A percentile compares a stretch with the other conserved stretches of the same genome.
Conservation (phyloP, 371 early-diverging fungal genomes). For the Mucor plumbeus region DNA sequence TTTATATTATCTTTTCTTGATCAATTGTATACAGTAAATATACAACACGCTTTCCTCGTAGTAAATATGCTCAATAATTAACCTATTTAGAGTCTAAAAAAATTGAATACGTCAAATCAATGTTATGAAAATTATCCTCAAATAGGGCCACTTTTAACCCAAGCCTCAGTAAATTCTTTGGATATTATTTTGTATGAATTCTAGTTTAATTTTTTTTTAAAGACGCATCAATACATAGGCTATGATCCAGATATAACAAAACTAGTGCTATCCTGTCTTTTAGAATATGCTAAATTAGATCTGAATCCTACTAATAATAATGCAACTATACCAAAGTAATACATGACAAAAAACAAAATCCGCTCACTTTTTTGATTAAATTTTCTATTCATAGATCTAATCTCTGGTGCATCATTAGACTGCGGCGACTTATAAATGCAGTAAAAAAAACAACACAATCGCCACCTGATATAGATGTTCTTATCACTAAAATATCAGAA, state of each 20-base stretch:
- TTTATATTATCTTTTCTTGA: constrained; percentile 11
- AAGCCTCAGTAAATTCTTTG: constrained; percentile 20
- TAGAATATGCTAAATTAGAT: constrained; percentile 25
- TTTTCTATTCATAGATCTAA: constrained; percentile 7
- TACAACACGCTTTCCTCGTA: not conserved
- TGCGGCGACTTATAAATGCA: constrained; percentile 14
- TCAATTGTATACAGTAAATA: constrained; percentile 11
- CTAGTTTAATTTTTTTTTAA: not conserved
- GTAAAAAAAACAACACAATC: not conserved
- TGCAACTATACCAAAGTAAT: not conserved
- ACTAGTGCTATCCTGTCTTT: constrained; percentile 13
- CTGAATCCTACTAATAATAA: not conserved
- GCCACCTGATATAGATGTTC: not conserved
- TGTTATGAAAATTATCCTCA: constrained; percentile 18
- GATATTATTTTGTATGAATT: not conserved
- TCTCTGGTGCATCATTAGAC: constrained; percentile 25
- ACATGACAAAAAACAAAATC: not conserved
- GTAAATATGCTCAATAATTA: not conserved
- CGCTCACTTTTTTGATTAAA: not conserved
- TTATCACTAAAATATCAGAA: not conserved
- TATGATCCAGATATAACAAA: constrained; percentile 1
- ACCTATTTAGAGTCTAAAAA: constrained; percentile 18
- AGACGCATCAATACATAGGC: constrained; percentile 25
- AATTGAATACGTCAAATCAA: constrained; percentile 3
- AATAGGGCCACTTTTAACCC: constrained; percentile 12